Base-by-base conservation (phyloP, 1,139 yeast genomes). In the Lodderomyces margitis region DNA sequence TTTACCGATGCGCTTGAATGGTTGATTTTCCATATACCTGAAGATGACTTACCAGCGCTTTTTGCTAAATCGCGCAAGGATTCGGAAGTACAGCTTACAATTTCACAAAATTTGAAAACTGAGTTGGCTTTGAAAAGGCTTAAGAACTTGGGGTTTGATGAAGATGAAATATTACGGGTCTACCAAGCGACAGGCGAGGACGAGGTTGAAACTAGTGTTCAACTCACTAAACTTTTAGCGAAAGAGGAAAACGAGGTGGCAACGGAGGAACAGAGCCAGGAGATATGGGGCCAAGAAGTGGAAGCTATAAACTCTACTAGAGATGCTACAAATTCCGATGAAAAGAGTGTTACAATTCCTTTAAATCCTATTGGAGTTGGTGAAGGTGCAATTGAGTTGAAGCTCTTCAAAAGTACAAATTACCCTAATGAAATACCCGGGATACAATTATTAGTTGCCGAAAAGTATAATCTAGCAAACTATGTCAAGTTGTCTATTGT, bases 21-120 rank as follows among this genome's bases (percentile, higher is more conserved):
- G 87, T 72, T 91, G 17, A 63, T 91, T 11, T 83, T 91, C 52
- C 94, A 91, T 55, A 75, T 91, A 3, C 98, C 98, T 0, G 97
- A 91, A 54, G 98, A 89, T 56, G 98, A 92, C 56, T 65, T 92
- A 35, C 98, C 98, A 0, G 55, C 61, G 15, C 59, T 75, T 39
- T 75, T 75, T 57, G 58, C 74, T 24, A 72, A 75, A 48, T 57
- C 71, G 12, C 72, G 71, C 21, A 62, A 69, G 33, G 79, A 75
- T 47, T 64, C 78, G 1, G 67, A 66, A 27, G 72, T 79, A 10
- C 63, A 72, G 21, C 62, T 80, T 37, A 79, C 68, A 36, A 65
- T 80, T 12, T 69, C 81, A 21, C 73, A 69, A 25, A 57, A 68
- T 43, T 54, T 68, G 21, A 64, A 65, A 43, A 48, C 54, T n/a